Conservation (phyloP, 2,329 filamentous ascomycete species). For the Arthroderma sp. region DNA sequence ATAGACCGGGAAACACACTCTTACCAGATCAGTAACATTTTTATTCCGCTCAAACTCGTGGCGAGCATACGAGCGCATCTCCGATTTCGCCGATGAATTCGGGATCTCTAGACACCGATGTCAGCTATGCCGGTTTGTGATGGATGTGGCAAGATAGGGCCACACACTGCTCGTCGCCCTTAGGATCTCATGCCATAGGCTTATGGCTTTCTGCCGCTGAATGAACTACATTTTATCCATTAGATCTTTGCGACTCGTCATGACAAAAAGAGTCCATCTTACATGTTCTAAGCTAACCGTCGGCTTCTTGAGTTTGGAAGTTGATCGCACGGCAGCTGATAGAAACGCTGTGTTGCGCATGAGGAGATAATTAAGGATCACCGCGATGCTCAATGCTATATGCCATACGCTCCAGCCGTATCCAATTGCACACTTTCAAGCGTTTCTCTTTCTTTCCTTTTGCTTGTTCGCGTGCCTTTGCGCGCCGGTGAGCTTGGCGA, state of each 20-base stretch:
- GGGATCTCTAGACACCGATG: conserved; percentile 22
- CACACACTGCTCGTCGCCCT: conserved; percentile 27
- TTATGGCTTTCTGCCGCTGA: conserved; percentile 29
- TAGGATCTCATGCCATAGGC: conserved; percentile 32
- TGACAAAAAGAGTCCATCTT: conserved; percentile 6
- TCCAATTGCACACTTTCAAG: no score
- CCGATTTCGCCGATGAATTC: conserved; percentile 26
- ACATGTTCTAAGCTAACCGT: conserved; percentile 28
- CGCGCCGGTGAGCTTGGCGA: no score
- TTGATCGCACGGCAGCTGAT: conserved; percentile 18
- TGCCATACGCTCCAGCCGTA: no score
- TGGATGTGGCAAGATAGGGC: background rate
- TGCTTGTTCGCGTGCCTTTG: no score
- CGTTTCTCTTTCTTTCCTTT: no score
- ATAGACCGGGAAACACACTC: conserved; percentile 3
- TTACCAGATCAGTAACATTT: conserved; percentile 29
- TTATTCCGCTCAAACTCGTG: conserved; percentile 33
- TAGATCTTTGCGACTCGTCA: background rate
- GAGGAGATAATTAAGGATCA: background rate
- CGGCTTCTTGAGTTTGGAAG: conserved; percentile 24
- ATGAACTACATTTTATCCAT: conserved; percentile 24
- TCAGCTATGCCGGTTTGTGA: background rate
- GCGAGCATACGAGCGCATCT: conserved; percentile 31
- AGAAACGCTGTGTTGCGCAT: conserved; percentile 21
- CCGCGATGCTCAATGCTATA: no score